These are phyloP conservation scores for Cladosporium sp. DNA, from an alignment of 2,329 filamentous ascomycete species.

Conservation along the genomic window DNA sequence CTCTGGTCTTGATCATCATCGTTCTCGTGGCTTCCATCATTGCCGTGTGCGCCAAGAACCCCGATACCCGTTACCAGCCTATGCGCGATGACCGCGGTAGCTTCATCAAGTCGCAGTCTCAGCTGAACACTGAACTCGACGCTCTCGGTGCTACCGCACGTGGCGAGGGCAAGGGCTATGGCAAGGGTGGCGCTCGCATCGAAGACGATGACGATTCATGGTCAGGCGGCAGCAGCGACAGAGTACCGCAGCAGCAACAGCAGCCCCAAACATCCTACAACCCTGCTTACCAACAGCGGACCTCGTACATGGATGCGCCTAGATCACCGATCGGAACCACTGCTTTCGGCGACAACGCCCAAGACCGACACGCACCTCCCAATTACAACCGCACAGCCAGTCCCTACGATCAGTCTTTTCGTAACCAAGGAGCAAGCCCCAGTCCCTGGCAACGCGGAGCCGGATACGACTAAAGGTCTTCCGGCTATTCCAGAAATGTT, in stretches of 20 bases:
- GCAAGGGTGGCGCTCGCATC: conserved; percentile 51
- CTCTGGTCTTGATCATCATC: conserved; percentile 76
- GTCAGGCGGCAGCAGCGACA: conserved; percentile 52
- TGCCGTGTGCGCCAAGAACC: conserved; percentile 86
- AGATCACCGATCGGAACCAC: conserved; percentile 16
- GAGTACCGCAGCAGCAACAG: conserved; percentile 5
- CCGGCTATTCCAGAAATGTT: neutral
- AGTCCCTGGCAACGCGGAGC: conserved; percentile 64
- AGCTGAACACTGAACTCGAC: conserved; percentile 84
- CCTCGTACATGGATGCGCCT: conserved; percentile 14
- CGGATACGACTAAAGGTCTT: conserved; percentile 52
- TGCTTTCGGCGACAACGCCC: conserved; percentile 14
- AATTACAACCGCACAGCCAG: conserved; percentile 2
- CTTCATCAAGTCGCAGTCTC: conserved; percentile 94
- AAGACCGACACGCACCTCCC: conserved; percentile 17
- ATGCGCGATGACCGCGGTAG: conserved; percentile 96
- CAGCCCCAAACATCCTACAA: conserved; percentile 6
- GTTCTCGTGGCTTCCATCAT: conserved; percentile 73
- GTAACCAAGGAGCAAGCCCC: conserved; percentile 44
- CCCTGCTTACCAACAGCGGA: conserved; percentile 3
- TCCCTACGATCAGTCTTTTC: conserved; percentile 19
- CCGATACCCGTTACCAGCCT: conserved; percentile 89
- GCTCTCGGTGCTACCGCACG: conserved; percentile 84
- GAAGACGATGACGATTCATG: conserved; percentile 70
- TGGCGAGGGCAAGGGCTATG: conserved; percentile 57